Conservation (phyloP, 352 stramenopile species). For the Pythium dissotocum region DNA sequence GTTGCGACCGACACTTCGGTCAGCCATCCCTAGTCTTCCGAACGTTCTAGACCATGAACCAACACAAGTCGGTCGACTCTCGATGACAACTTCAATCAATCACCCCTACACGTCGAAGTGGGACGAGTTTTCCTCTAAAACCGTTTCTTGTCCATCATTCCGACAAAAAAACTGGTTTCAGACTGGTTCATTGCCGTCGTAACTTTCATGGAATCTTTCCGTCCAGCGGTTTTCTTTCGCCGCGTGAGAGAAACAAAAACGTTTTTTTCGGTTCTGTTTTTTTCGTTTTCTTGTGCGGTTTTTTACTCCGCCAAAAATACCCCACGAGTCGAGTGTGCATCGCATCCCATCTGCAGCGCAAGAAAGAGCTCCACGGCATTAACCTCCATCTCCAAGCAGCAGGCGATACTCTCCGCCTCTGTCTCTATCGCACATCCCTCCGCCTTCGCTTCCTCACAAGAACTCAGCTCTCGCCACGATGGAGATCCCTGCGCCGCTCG, state of each 20-base stretch:
- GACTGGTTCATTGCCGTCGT: neutral
- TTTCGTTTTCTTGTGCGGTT: constrained; percentile 4
- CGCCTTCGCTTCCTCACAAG: neutral
- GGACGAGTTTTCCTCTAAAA: neutral
- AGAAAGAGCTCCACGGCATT: constrained; percentile 4
- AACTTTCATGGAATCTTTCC: neutral
- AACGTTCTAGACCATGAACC: neutral
- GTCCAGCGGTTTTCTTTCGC: neutral
- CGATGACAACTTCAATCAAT: neutral
- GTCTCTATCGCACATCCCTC: neutral
- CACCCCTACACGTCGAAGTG: neutral
- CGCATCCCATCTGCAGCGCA: constrained; percentile 3
- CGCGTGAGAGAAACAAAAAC: neutral
- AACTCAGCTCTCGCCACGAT: constrained; percentile 36
- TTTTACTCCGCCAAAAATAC: constrained; percentile 8
- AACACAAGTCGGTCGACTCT: neutral
- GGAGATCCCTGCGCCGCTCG: constrained; percentile 73
- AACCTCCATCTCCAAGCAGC: neutral
- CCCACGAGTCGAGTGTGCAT: neutral
- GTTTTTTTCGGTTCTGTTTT: neutral
- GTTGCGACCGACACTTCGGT: neutral
- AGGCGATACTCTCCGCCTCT: neutral
- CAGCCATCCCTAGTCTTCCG: neutral
- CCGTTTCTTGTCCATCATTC: neutral
- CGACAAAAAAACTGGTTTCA: neutral